A percentile compares a stretch with the other conserved stretches of the same genome.
phyloP scores from a whole-genome alignment of 495 filamentous ascomycete genomes.

The Pyrenula massariospora region DNA sequence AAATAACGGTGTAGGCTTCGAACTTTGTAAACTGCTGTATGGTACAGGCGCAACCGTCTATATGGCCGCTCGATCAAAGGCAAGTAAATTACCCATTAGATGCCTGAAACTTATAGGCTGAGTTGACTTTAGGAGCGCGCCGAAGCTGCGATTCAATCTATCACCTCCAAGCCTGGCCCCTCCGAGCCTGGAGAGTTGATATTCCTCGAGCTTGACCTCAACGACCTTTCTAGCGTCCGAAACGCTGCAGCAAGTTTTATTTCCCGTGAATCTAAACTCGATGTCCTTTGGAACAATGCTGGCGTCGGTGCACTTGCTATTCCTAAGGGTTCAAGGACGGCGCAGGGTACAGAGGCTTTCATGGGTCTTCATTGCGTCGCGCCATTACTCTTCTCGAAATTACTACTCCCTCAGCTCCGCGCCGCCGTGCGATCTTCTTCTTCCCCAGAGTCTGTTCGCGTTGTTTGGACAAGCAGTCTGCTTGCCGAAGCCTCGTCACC shows the following conservation, averaged over 20 bases:
- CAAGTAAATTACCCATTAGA: slow-evolving; percentile 7
- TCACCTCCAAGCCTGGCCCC: not conserved
- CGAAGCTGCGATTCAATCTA: not conserved
- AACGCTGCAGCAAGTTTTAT: slow-evolving; percentile 28
- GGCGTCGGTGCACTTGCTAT: slow-evolving; percentile 42
- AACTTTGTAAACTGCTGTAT: slow-evolving; percentile 30
- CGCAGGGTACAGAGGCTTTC: not conserved
- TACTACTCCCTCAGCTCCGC: slow-evolving; percentile 16
- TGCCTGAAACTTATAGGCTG: not conserved
- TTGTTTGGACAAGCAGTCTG: slow-evolving; percentile 19
- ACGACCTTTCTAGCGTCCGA: slow-evolving; percentile 33
- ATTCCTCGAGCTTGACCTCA: slow-evolving; percentile 31
- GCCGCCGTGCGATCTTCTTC: slow-evolving; percentile 8
- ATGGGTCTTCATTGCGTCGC: slow-evolving; percentile 27
- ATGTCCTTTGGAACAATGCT: slow-evolving; percentile 40
- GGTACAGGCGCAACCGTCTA: slow-evolving; percentile 24
- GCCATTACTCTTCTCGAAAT: slow-evolving; percentile 19
- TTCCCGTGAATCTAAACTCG: slow-evolving; percentile 24
- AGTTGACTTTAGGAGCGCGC: not conserved
- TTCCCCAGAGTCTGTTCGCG: slow-evolving; percentile 12
- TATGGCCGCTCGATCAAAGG: slow-evolving; percentile 21
- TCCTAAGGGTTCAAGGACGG: not conserved
- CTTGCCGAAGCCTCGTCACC: slow-evolving; percentile 8
- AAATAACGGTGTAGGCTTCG: slow-evolving; percentile 27
- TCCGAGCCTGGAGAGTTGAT: slow-evolving; percentile 10